phyloP scores from a whole-genome alignment of 352 stramenopile genomes.

The Phytophthora pini region DNA sequence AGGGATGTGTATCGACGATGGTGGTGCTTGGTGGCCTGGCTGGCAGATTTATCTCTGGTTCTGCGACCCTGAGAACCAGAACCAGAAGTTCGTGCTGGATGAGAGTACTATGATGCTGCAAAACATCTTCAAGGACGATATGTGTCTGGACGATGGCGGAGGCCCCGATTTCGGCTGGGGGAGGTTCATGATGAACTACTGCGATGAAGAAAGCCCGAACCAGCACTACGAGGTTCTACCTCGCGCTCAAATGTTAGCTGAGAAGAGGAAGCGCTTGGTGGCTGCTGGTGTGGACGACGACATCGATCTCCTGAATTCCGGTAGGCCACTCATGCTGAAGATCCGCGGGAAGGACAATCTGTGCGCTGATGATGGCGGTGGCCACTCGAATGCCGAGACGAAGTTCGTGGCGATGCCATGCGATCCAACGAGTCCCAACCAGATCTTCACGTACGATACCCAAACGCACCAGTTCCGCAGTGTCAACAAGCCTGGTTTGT shows the following conservation, averaged over 20 bases:
- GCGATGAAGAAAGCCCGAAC: conserved; percentile 28
- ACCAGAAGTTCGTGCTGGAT: conserved; percentile 40
- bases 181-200: conserved; percentile 24
- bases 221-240: conserved; percentile 46
- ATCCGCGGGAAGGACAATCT: conserved; percentile 33
- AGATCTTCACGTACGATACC: conserved; percentile 33
- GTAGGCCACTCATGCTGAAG: conserved; percentile 25
- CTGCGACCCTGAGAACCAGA: conserved; percentile 28
- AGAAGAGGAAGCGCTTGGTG: conserved; percentile 22
- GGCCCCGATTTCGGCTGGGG: conserved; percentile 7
- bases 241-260: conserved; percentile 7
- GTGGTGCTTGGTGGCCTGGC: conserved; percentile 17
- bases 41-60: conserved; percentile 26
- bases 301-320: conserved; percentile 22
- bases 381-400: conserved; percentile 22
- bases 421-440: conserved; percentile 28
- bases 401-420: conserved; percentile 28
- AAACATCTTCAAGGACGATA: conserved; percentile 34
- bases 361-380: conserved; percentile 43
- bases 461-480: conserved; percentile 21
- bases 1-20: conserved; percentile 26
- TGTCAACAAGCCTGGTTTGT: conserved; percentile 20
- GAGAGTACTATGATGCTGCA: conserved; percentile 36
- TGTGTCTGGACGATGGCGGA: conserved; percentile 47
- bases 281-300: conserved; percentile 26